phyloP scores from a whole-genome alignment of 257 asterid species.

The Orobanche coerulescens region DNA sequence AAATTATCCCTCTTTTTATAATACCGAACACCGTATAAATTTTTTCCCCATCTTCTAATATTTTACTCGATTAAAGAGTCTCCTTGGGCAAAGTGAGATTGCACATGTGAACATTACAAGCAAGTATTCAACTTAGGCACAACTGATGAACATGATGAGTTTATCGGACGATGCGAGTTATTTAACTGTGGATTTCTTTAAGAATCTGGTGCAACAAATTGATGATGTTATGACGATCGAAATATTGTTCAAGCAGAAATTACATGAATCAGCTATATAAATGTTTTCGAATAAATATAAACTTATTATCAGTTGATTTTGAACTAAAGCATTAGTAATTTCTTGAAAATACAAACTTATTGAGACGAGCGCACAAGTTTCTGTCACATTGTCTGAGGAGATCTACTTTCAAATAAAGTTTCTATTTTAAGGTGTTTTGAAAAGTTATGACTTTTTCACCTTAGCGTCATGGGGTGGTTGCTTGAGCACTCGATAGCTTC shows the following conservation, averaged over 20 bases:
- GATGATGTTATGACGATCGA: not conserved
- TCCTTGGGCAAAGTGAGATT: not conserved
- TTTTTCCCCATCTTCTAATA: too few relatives aligned
- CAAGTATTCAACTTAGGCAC: not conserved
- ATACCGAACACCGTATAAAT: too few relatives aligned
- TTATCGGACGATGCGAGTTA: not conserved
- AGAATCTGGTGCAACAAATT: not conserved
- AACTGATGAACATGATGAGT: not conserved
- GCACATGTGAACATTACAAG: not conserved
- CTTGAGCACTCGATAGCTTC: too few relatives aligned
- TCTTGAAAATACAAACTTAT: too few relatives aligned
- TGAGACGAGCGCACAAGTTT: too few relatives aligned
- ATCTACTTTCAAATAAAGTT: too few relatives aligned
- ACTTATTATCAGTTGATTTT: not conserved
- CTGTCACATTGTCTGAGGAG: too few relatives aligned
- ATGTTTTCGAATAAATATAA: too few relatives aligned
- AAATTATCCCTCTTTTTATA: too few relatives aligned
- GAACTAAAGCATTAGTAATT: not conserved
- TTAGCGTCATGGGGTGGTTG: not conserved
- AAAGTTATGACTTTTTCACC: too few relatives aligned
- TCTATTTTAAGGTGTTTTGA: too few relatives aligned
- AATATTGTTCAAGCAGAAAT: not conserved
- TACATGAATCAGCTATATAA: not conserved
- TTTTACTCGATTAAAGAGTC: slow-evolving; percentile 1
- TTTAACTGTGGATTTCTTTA: not conserved